Percentiles rank a stretch among this genome's conserved stretches.
phyloP scores from a whole-genome alignment of 164 flowering plant species.

The Nymphaea thermarum region DNA sequence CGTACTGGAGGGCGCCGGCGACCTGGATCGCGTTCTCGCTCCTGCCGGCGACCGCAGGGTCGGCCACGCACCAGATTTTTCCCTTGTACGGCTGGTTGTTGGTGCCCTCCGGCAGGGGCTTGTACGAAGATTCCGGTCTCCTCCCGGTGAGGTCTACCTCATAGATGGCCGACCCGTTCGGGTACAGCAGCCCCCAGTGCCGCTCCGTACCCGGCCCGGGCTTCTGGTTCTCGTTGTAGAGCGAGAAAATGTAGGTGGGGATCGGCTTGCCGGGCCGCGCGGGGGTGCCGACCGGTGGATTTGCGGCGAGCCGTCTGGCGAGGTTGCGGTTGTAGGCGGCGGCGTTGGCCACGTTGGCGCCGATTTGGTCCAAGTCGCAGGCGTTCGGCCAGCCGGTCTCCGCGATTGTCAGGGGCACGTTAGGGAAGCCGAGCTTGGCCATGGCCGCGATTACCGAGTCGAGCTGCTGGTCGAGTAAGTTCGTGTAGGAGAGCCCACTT shows the following conservation, averaged over 20 bases:
- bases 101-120: conserved; percentile 35
- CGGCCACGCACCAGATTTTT: conserved; percentile 77
- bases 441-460: conserved; percentile 69
- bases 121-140: conserved; percentile 17
- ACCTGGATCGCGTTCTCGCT: conserved; percentile 28
- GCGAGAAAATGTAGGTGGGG: conserved; percentile 55
- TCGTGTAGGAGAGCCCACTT: conserved; percentile 38
- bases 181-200: conserved; percentile 71
- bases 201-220: conserved; percentile 82
- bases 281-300: conserved; percentile 66
- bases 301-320: conserved; percentile 26
- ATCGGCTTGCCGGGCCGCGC: conserved; percentile 53
- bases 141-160: conserved; percentile 50
- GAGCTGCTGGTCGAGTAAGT: conserved; percentile 76
- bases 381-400: conserved; percentile 93
- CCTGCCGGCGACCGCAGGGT: conserved; percentile 3
- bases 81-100: conserved; percentile 69
- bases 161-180: conserved; percentile 43
- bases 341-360: conserved; percentile 69
- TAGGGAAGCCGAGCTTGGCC: conserved; percentile 40
- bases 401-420: conserved; percentile 40
- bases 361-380: conserved; percentile 72
- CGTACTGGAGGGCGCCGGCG: conserved; percentile 53
- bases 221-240: conserved; percentile 76
- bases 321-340: conserved; percentile 83